Evolutionary conservation across 1,139 yeast genomes (phyloP), one percentile per base, ranked within the genome.

Genomic region (Candida sp.): DNA sequence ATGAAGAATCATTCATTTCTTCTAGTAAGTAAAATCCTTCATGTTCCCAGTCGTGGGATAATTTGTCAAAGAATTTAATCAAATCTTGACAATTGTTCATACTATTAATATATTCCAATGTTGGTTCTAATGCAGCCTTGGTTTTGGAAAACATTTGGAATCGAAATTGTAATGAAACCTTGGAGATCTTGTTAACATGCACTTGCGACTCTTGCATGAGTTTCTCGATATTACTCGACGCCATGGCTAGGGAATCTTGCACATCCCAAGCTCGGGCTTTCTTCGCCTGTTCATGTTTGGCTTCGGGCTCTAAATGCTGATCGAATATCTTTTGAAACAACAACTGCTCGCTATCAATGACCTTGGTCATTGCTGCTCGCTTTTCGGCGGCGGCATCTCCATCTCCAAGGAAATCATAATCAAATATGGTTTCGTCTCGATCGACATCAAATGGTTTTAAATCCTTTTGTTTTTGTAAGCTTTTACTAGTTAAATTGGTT

Each of bases 301-400:
- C 21, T 27, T 23, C 33, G 6, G 30, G 39, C n/a, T 19, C 43
- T 9, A 43, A 42, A 22, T 42, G 40, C 29, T 38, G 52, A 22
- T 57, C 55, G 45, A 63, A 61, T 27, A 63, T 57, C 36, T 60
- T 55, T 43, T 51, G 57, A 46, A 63, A 62, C 36, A 61, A 45
- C 40, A 50, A 53, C 39, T 54, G 55, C 42, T 62, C 68, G 39
- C 58, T 59, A 22, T 55, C 53, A 19, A 56, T 48, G 25, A 53
- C 42, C 15, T 55, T 46, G 19, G 19, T 11, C 36, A 33, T 21
- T 12, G 34, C 12, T 32, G 25, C 21, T 23, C 19, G 34, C 19
- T 9, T 27, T n/a, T 15, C 19, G 5, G n/a, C 21, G 4, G 29
- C 5, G n/a, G 19, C 25, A 7, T 41, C 39, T 5, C 39, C 36